A percentile compares a stretch with the other conserved stretches of the same genome.
These are phyloP conservation scores for Saprolegnia diclina DNA, from an alignment of 352 stramenopile species.

Conservation along the genomic window DNA sequence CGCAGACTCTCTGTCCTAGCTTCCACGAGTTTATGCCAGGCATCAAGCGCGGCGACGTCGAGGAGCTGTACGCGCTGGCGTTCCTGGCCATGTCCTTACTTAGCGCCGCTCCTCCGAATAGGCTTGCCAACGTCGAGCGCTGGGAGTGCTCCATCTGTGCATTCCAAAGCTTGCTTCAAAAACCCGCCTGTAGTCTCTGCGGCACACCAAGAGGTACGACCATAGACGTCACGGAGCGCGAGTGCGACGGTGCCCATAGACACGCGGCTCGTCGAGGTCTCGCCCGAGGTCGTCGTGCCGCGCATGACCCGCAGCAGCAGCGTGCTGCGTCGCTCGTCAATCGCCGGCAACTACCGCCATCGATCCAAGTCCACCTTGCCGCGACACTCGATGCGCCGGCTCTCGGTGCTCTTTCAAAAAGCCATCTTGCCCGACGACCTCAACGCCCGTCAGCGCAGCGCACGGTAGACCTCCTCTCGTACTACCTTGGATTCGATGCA, in stretches of 20 bases:
- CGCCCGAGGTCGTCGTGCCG: background rate
- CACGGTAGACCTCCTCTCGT: background rate
- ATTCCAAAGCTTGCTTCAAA: slow-evolving; percentile 8
- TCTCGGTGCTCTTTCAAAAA: slow-evolving; percentile 16
- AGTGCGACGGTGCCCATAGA: background rate
- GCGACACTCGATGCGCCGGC: background rate
- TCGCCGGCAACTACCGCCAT: background rate
- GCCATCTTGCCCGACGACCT: slow-evolving; percentile 11
- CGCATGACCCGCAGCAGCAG: background rate
- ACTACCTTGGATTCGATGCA: background rate
- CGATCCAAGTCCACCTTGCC: background rate
- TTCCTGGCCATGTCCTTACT: background rate
- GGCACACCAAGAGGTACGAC: slow-evolving; percentile 18
- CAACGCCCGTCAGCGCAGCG: slow-evolving; percentile 16
- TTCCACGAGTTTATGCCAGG: slow-evolving; percentile 20
- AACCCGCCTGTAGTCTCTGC: slow-evolving; percentile 17
- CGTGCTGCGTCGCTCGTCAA: background rate
- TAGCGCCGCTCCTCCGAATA: background rate
- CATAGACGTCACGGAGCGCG: no score
- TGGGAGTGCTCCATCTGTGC: slow-evolving; percentile 24
- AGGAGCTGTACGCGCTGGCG: slow-evolving; percentile 25
- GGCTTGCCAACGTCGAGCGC: slow-evolving; percentile 2
- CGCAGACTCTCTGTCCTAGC: background rate
- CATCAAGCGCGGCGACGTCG: slow-evolving; percentile 17
- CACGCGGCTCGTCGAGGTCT: slow-evolving; percentile 3